phyloP scores from a whole-genome alignment of 2,329 filamentous ascomycete species.

The Colletotrichum australisinense region DNA sequence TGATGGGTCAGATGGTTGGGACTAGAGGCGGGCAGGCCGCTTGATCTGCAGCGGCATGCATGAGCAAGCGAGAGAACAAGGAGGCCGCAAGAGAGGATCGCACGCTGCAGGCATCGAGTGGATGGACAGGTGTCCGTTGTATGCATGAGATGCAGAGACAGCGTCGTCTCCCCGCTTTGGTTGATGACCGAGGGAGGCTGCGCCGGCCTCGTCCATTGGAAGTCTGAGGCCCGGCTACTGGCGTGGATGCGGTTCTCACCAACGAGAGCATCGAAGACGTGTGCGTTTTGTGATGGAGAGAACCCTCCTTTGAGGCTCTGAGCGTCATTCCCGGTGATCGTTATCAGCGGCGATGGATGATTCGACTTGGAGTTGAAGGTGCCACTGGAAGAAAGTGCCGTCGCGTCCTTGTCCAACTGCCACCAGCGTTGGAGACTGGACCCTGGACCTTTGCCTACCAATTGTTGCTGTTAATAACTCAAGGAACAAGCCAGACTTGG shows the following conservation, averaged over 20 bases:
- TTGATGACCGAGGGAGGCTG: background rate
- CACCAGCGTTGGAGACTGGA: background rate
- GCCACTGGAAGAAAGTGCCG: background rate
- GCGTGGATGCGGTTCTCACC: background rate
- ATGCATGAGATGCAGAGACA: slow-evolving; percentile 18
- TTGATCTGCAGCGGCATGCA: slow-evolving; percentile 30
- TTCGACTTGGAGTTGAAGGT: background rate
- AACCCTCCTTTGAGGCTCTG: background rate
- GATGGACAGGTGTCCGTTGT: slow-evolving; percentile 8
- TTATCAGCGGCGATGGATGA: background rate
- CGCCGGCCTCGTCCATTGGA: background rate
- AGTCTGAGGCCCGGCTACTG: background rate
- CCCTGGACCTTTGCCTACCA: background rate
- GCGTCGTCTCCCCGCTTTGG: slow-evolving; percentile 2
- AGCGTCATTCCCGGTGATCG: background rate
- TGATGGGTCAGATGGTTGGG: slow-evolving; percentile 17
- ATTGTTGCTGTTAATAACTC: background rate
- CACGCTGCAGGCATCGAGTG: slow-evolving; percentile 15
- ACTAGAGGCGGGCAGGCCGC: slow-evolving; percentile 21
- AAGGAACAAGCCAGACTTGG: background rate
- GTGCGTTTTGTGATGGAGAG: background rate
- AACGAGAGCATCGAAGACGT: background rate
- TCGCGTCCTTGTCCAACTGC: background rate
- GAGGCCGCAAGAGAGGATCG: slow-evolving; percentile 1
- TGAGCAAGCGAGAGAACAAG: background rate